phyloP scores from a whole-genome alignment of 495 filamentous ascomycete genomes.

The Daldinia vernicosa region DNA sequence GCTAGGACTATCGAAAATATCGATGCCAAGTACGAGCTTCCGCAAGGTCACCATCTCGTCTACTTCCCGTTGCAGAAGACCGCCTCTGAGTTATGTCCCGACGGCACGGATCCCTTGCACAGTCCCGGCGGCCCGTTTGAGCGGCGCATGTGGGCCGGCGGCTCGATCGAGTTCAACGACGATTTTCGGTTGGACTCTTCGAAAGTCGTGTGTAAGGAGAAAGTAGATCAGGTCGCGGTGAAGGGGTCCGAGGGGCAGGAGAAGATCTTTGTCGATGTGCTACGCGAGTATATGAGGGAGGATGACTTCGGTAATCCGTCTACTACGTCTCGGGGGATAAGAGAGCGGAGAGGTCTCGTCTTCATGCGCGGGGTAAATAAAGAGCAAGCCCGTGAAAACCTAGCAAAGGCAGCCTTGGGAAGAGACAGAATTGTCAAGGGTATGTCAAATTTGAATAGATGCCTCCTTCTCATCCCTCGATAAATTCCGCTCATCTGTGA shows the following conservation, averaged over 20 bases:
- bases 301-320: neutral
- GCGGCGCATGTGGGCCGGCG: slow-evolving; percentile 84
- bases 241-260: slow-evolving; percentile 41
- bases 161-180: slow-evolving; percentile 53
- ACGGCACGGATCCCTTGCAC: slow-evolving; percentile 78
- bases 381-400: slow-evolving; percentile 16
- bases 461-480: neutral
- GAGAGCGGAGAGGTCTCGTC: slow-evolving; percentile 50
- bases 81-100: slow-evolving; percentile 63
- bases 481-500: neutral
- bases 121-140: slow-evolving; percentile 70
- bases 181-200: slow-evolving; percentile 58
- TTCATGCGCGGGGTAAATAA: slow-evolving; percentile 48
- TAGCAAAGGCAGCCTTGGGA: slow-evolving; percentile 8
- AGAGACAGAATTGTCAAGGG: slow-evolving; percentile 31
- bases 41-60: slow-evolving; percentile 74
- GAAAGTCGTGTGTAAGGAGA: slow-evolving; percentile 68
- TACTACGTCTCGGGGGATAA: slow-evolving; percentile 29
- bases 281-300: slow-evolving; percentile 45
- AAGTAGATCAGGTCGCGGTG: slow-evolving; percentile 64
- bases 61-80: slow-evolving; percentile 73
- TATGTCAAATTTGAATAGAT: slow-evolving; percentile 24
- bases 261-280: slow-evolving; percentile 56
- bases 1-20: neutral
- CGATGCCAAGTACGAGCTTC: slow-evolving; percentile 46